Evolutionary conservation across 768 basidiomycete genomes (phyloP).

Genomic region (Rhizopogon sp.): DNA sequence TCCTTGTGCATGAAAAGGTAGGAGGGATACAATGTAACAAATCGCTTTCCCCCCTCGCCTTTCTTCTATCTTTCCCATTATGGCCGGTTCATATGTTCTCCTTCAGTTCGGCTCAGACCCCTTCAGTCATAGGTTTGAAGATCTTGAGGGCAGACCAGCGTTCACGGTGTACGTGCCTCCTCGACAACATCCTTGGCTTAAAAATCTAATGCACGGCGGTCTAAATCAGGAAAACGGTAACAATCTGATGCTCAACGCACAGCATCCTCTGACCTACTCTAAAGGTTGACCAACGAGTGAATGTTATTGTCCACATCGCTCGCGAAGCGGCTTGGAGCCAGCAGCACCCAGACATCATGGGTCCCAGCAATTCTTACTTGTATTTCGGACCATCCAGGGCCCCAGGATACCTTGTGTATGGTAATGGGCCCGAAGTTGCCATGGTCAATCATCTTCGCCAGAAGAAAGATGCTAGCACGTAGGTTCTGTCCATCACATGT

Average conservation of each 20-base stretch:
- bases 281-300: constrained; percentile 54
- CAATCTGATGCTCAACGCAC: background rate
- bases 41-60: constrained; percentile 13
- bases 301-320: constrained; percentile 56
- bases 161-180: constrained; percentile 57
- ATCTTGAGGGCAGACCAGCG: constrained; percentile 56
- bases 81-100: constrained; percentile 42
- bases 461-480: constrained; percentile 61
- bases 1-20: constrained; percentile 37
- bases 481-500: constrained; percentile 24
- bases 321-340: constrained; percentile 65
- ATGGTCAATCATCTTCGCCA: constrained; percentile 58
- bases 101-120: constrained; percentile 64
- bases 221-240: constrained; percentile 16
- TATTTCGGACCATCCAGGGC: constrained; percentile 65
- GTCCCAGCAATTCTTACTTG: constrained; percentile 72
- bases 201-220: constrained; percentile 3
- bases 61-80: constrained; percentile 17
- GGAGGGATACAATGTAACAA: constrained; percentile 9
- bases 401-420: constrained; percentile 65
- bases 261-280: background rate
- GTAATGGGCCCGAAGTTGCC: constrained; percentile 49
- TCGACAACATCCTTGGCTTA: background rate
- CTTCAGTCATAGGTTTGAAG: constrained; percentile 56
- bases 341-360: constrained; percentile 68